Percentiles rank a stretch among this genome's conserved stretches.
phyloP scores from a whole-genome alignment of 805 yeast species.

The Huiozyma naganishii region DNA sequence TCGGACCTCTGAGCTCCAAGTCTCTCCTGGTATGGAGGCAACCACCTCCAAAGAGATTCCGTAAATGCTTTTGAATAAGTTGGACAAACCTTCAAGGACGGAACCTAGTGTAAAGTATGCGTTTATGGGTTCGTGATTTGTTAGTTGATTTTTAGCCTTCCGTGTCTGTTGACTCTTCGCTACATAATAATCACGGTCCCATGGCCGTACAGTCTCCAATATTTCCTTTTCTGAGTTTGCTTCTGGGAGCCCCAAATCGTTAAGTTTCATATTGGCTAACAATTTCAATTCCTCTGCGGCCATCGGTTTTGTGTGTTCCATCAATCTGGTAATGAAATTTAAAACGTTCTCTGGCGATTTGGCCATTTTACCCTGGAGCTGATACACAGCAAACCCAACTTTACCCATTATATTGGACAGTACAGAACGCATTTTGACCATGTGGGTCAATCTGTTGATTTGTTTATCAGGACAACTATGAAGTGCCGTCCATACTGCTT shows the following conservation, averaged over 20 bases:
- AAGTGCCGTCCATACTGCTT: conserved; percentile 61
- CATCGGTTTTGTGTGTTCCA: conserved; percentile 38
- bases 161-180: neutral
- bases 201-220: conserved; percentile 51
- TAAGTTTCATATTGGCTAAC: conserved; percentile 33
- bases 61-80: conserved; percentile 58
- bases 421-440: conserved; percentile 55
- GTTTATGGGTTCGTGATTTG: conserved; percentile 34
- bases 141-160: neutral
- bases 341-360: conserved; percentile 64
- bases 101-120: conserved; percentile 76
- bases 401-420: conserved; percentile 68
- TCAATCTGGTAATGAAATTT: conserved; percentile 53
- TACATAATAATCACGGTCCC: conserved; percentile 76
- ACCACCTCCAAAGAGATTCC: conserved; percentile 69
- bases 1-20: conserved; percentile 82
- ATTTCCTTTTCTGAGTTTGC: conserved; percentile 30
- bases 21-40: conserved; percentile 56
- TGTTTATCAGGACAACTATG: conserved; percentile 59
- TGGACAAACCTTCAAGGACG: conserved; percentile 72
- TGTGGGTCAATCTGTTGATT: conserved; percentile 42
- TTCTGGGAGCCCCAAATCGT: conserved; percentile 5
- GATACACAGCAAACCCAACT: conserved; percentile 64
- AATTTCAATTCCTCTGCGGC: conserved; percentile 49
- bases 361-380: conserved; percentile 84